Evolutionary conservation across 2,329 filamentous ascomycete species (phyloP).

Genomic region (Sarocladium brachiariae): DNA sequence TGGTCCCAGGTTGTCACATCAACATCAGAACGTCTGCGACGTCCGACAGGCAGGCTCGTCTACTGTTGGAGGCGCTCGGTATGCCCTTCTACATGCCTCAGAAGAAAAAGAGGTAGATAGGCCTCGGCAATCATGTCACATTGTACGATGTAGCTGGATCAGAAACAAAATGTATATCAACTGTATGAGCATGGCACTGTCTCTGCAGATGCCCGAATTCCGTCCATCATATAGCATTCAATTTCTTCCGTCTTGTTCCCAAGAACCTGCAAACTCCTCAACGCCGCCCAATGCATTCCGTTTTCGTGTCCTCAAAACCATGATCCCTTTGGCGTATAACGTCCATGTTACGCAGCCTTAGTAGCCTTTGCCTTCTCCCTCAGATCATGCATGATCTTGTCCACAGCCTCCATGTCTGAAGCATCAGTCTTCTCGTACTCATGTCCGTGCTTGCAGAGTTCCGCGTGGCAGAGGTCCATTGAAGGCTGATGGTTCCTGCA

Average conservation of each 20-base stretch:
- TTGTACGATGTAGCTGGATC: constrained; percentile 5
- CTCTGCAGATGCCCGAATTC: constrained; percentile 13
- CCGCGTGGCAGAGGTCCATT: constrained; percentile 59
- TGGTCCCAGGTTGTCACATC: constrained; percentile 82
- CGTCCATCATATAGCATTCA: constrained; percentile 1
- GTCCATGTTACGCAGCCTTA: not conserved
- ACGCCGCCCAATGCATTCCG: constrained; percentile 1
- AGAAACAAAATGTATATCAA: constrained; percentile 13
- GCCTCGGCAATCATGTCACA: not conserved
- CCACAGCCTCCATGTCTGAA: constrained; percentile 78
- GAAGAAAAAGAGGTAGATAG: constrained; percentile 25
- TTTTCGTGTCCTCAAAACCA: not conserved
- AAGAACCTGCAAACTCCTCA: constrained; percentile 1
- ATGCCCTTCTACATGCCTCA: constrained; percentile 60
- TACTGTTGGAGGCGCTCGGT: constrained; percentile 49
- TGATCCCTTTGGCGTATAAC: too few relatives aligned
- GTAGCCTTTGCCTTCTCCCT: constrained; percentile 41
- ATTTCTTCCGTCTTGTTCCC: not conserved
- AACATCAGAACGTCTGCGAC: constrained; percentile 78
- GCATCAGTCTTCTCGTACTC: constrained; percentile 63
- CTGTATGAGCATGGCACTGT: constrained; percentile 14
- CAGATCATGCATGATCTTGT: constrained; percentile 64
- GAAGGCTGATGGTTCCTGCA: constrained; percentile 86
- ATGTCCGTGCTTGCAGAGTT: constrained; percentile 51
- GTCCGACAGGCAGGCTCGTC: constrained; percentile 75